phyloP scores from a whole-genome alignment of 352 stramenopile genomes.

The Thraustochytrium striatum region DNA sequence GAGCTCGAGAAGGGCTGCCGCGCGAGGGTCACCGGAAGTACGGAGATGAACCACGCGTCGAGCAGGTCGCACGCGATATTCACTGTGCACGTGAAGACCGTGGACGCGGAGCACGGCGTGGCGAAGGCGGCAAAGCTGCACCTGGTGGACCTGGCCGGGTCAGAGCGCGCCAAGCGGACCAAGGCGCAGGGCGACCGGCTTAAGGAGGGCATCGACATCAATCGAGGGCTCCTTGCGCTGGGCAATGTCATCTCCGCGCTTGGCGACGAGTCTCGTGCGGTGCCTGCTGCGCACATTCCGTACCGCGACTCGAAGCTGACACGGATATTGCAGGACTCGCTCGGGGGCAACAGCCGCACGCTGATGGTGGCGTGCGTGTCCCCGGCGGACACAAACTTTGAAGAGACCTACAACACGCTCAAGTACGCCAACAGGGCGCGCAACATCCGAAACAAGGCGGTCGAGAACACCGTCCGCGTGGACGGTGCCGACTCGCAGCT shows the following conservation, averaged over 20 bases:
- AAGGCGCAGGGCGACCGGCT: constrained; percentile 75
- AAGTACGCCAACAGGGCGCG: constrained; percentile 91
- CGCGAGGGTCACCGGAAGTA: constrained; percentile 50
- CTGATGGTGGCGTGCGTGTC: constrained; percentile 92
- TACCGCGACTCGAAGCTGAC: constrained; percentile 96
- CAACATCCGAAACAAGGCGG: constrained; percentile 94
- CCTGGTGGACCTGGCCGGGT: constrained; percentile 90
- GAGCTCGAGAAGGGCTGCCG: constrained; percentile 33
- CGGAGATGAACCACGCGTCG: constrained; percentile 52
- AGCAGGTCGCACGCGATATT: constrained; percentile 53
- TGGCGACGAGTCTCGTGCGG: constrained; percentile 5
- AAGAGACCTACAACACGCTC: constrained; percentile 90
- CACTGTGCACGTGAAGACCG: constrained; percentile 47
- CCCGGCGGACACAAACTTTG: constrained; percentile 87
- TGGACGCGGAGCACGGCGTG: constrained; percentile 29
- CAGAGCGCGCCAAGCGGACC: constrained; percentile 86
- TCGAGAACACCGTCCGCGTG: constrained; percentile 85
- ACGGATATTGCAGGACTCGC: constrained; percentile 82
- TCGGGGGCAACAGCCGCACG: constrained; percentile 90
- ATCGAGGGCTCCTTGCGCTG: constrained; percentile 60
- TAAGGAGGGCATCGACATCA: constrained; percentile 93
- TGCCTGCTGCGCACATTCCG: constrained; percentile 79
- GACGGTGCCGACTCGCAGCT: not conserved
- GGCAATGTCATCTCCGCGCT: constrained; percentile 64
- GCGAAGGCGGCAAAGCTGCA: constrained; percentile 70